These are phyloP conservation scores for Atkinsonella hypoxylon DNA, from an alignment of 2,329 filamentous ascomycete species.

Conservation along the genomic window DNA sequence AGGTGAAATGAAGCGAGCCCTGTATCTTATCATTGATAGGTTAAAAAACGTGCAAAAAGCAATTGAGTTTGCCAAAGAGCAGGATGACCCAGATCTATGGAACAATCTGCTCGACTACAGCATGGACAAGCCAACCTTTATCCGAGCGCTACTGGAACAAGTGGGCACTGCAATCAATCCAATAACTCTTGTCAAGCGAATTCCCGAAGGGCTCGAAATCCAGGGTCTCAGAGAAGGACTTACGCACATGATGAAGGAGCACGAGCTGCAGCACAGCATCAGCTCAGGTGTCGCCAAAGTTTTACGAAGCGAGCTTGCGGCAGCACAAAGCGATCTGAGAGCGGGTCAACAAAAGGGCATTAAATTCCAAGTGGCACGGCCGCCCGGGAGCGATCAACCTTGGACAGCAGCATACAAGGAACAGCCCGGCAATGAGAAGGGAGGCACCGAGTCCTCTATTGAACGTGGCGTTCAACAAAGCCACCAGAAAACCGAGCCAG, in stretches of 20 bases:
- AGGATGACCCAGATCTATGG: conserved; percentile 88
- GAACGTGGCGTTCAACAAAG: conserved; percentile 11
- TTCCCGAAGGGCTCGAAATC: conserved; percentile 87
- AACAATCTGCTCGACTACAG: conserved; percentile 88
- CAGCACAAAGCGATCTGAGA: conserved; percentile 69
- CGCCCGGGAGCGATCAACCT: conserved; percentile 30
- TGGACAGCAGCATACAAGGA: conserved; percentile 14
- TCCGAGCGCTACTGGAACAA: conserved; percentile 81
- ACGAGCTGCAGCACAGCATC: conserved; percentile 90
- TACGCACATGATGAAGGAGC: conserved; percentile 83
- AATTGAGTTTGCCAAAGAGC: conserved; percentile 87
- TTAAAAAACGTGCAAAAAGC: conserved; percentile 83
- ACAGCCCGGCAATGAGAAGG: conserved; percentile 12
- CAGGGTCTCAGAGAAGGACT: conserved; percentile 81
- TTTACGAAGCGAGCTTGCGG: conserved; percentile 73
- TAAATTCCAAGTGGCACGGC: conserved; percentile 65
- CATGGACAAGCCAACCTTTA: conserved; percentile 96
- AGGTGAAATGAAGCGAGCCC: conserved; percentile 80
- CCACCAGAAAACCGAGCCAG: conserved; percentile 29
- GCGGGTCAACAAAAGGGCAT: conserved; percentile 73
- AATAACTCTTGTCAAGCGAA: conserved; percentile 77
- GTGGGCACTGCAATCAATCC: conserved; percentile 91
- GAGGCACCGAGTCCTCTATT: neutral
- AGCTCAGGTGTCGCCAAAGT: conserved; percentile 81
- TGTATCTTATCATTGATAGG: conserved; percentile 90